These are phyloP conservation scores for Allium sativum DNA, from an alignment of 106 monocot genomes.

Conservation along the genomic window DNA sequence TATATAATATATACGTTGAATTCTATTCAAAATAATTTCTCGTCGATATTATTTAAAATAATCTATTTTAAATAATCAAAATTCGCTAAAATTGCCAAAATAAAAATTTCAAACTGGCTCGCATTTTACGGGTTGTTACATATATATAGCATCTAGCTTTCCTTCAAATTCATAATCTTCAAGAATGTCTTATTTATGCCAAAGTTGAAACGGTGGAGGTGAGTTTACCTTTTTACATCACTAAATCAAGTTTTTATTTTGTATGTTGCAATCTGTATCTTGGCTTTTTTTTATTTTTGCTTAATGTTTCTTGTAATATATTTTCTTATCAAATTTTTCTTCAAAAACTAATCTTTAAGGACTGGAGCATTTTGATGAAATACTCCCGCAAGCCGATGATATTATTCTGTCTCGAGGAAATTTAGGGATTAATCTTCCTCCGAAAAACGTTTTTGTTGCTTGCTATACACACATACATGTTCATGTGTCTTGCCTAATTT, in stretches of 20 bases:
- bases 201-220: conserved; percentile 92
- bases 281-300: not conserved
- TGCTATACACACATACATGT: not conserved
- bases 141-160: conserved; percentile 55
- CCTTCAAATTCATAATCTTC: conserved; percentile 45
- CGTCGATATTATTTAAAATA: too few species aligned
- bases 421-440: conserved; percentile 85
- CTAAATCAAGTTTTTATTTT: not conserved
- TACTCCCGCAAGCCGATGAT: conserved; percentile 76
- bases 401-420: conserved; percentile 76
- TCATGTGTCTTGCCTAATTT: not conserved
- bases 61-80: too few species aligned
- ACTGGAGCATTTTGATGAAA: conserved; percentile 79
- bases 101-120: too few species aligned
- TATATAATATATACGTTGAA: too few species aligned
- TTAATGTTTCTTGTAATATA: not conserved
- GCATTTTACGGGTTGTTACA: too few species aligned
- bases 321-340: not conserved
- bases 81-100: too few species aligned
- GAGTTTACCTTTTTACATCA: not conserved
- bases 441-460: conserved; percentile 46
- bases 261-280: not conserved
- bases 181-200: conserved; percentile 71
- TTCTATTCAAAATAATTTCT: too few species aligned
- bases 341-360: conserved; percentile 29